A percentile compares a stretch with the other conserved stretches of the same genome.
Conservation (phyloP, 1,139 yeast genomes). For the Kodamaea fungicola region DNA sequence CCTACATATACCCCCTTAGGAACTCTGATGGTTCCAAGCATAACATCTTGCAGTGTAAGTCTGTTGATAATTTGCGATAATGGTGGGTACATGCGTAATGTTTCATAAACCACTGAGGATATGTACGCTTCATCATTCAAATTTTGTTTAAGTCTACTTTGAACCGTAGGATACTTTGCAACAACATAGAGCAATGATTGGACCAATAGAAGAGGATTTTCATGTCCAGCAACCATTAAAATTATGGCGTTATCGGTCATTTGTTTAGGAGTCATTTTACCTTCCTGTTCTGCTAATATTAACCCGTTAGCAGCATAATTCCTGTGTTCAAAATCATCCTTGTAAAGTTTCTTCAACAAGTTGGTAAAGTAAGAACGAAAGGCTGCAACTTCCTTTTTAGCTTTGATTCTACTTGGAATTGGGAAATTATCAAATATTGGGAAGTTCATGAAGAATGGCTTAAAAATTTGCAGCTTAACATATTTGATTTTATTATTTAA, state of each 20-base stretch:
- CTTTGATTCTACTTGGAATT: conserved; percentile 45
- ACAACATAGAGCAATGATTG: conserved; percentile 47
- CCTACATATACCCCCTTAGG: conserved; percentile 58
- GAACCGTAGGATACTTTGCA: conserved; percentile 39
- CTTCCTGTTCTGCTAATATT: conserved; percentile 33
- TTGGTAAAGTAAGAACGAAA: conserved; percentile 36
- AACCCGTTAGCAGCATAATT: conserved; percentile 29
- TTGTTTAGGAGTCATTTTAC: conserved; percentile 41
- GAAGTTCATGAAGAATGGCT: conserved; percentile 53
- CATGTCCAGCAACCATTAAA: conserved; percentile 60
- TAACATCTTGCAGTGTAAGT: conserved; percentile 32
- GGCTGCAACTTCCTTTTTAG: conserved; percentile 39
- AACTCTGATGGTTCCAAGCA: conserved; percentile 43
- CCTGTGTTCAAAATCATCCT: conserved; percentile 11
- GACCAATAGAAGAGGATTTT: conserved; percentile 55
- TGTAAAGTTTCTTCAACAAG: conserved; percentile 22
- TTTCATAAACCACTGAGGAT: conserved; percentile 43
- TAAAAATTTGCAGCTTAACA: conserved; percentile 54
- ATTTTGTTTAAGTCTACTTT: conserved; percentile 32
- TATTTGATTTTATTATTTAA: conserved; percentile 39
- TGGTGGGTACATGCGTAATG: conserved; percentile 55
- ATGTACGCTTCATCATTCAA: conserved; percentile 16
- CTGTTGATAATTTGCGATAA: conserved; percentile 57
- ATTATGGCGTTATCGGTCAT: conserved; percentile 57
- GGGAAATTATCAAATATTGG: conserved; percentile 52